Evolutionary conservation across 176 grass and related monocot species (phyloP), one percentile per base, ranked within the genome.

Genomic region (Pontederia paniculata): DNA sequence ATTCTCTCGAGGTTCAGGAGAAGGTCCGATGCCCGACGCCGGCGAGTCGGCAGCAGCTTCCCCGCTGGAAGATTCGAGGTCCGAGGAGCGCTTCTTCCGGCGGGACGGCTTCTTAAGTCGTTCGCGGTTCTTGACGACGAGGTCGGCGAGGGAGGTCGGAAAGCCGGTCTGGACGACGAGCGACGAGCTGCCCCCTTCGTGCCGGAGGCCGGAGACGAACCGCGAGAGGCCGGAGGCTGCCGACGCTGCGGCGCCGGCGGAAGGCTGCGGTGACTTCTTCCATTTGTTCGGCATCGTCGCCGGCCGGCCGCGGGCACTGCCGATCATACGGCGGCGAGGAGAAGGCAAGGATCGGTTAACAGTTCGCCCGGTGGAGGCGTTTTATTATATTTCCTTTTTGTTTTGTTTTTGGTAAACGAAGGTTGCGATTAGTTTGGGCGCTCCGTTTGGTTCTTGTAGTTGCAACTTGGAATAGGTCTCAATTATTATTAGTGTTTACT

Each of bases 111-210:
- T 83, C 48, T 63, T 76, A 58, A 89, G 67, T 50, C 85, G 85
- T 71, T 41, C 77, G 42, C 82, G 82, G 73, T 96, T 96, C 77
- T 76, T 86, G 55, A 96, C 79, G 69, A 85, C 60, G 73, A 89
- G 63, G 49, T 89, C 85, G 15, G 85, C 90, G 43, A 95, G 72
- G 56, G 84, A 89, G 57, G 89, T 95, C 1, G 89, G 89, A 61
- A 95, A 95, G 37, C 89, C 89, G 21, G 89, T 85, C 78, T 85
- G 89, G 17, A 95, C 73, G 0, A 79, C 78, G 31, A 80, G 70
- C 1, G 80, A 67, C 1, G 80, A 65, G 0, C 70, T 60, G 2
- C 71, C 37, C 64, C 61, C 12, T 1, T 72, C 37, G 16, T 52
- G 43, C 9, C 50, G 47, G 44, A 65, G 14, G 47, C 46, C 22